Evolutionary conservation across 2,329 filamentous ascomycete genomes (phyloP).

Genomic region (Basipetospora chlamydospora): DNA sequence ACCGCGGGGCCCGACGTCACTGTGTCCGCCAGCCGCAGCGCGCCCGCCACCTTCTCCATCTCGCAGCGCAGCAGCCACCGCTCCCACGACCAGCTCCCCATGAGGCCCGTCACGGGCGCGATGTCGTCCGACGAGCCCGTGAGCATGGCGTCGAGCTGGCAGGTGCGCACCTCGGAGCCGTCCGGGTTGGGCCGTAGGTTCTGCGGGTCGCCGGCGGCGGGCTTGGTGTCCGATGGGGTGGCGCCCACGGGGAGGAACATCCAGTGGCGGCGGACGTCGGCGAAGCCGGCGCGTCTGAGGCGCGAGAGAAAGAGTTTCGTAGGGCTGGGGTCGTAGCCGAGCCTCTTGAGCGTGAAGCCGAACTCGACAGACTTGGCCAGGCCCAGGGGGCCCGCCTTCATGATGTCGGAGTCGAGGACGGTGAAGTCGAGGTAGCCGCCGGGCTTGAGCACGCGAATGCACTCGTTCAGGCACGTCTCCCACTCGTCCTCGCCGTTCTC

Average conservation of each 20-base stretch:
- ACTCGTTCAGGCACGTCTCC: slow-evolving; percentile 71
- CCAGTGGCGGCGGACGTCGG: slow-evolving; percentile 73
- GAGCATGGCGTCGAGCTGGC: slow-evolving; percentile 47
- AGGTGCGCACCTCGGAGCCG: slow-evolving; percentile 26
- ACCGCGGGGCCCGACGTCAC: slow-evolving; percentile 35
- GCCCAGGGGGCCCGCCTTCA: slow-evolving; percentile 66
- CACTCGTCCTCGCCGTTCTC: slow-evolving; percentile 70
- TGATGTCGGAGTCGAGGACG: slow-evolving; percentile 77
- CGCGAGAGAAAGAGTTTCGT: slow-evolving; percentile 69
- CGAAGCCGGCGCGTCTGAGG: slow-evolving; percentile 61
- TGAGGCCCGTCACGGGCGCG: slow-evolving; percentile 63
- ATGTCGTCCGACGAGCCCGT: slow-evolving; percentile 55
- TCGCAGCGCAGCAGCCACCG: slow-evolving; percentile 85
- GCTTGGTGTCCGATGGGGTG: slow-evolving; percentile 2
- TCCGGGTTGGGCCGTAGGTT: slow-evolving; percentile 20
- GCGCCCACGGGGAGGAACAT: slow-evolving; percentile 72
- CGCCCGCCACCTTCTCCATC: slow-evolving; percentile 62
- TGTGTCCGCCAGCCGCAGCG: slow-evolving; percentile 40
- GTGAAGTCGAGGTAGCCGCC: slow-evolving; percentile 87
- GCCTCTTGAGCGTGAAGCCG: slow-evolving; percentile 72
- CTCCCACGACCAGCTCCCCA: slow-evolving; percentile 88
- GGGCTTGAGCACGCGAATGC: slow-evolving; percentile 81
- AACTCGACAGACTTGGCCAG: slow-evolving; percentile 84
- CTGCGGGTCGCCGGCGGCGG: slow-evolving; percentile 12
- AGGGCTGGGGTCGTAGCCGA: slow-evolving; percentile 77